Evolutionary conservation across 1,139 yeast species (phyloP).

Genomic region (Sugiyamaella neomexicana): DNA sequence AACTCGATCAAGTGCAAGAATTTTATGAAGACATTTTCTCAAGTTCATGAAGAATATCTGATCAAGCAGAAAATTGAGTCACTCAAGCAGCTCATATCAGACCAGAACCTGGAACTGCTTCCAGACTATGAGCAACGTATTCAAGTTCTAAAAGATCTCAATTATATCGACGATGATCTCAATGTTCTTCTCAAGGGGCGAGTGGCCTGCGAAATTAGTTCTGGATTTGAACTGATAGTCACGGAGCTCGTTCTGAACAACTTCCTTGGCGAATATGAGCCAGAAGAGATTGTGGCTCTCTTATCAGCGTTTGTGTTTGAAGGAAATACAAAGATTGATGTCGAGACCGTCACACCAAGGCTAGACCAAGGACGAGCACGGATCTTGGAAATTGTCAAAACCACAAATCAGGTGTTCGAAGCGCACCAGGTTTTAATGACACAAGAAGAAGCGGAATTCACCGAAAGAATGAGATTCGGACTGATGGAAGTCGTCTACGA

Average conservation of each 20-base stretch:
- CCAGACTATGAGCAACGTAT: conserved; percentile 94
- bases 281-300: conserved; percentile 93
- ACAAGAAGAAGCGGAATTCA: conserved; percentile 80
- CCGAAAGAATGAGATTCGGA: conserved; percentile 83
- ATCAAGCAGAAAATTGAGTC: conserved; percentile 55
- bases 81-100: conserved; percentile 66
- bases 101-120: conserved; percentile 81
- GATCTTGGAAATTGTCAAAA: conserved; percentile 69
- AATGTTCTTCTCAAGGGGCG: conserved; percentile 84
- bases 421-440: conserved; percentile 74
- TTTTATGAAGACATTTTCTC: conserved; percentile 52
- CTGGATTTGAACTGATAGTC: conserved; percentile 86
- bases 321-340: conserved; percentile 63
- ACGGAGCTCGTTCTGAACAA: conserved; percentile 90
- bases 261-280: conserved; percentile 88
- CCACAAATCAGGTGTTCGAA: conserved; percentile 61
- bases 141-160: conserved; percentile 67
- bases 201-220: conserved; percentile 82
- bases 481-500: conserved; percentile 92
- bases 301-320: conserved; percentile 91
- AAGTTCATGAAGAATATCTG: conserved; percentile 49
- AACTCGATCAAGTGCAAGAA: conserved; percentile 36
- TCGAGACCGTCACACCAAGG: conserved; percentile 73
- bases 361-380: conserved; percentile 73
- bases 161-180: conserved; percentile 71